These are phyloP conservation scores for Alternaria alternata DNA, from an alignment of 2,329 filamentous ascomycete genomes.

Conservation along the genomic window DNA sequence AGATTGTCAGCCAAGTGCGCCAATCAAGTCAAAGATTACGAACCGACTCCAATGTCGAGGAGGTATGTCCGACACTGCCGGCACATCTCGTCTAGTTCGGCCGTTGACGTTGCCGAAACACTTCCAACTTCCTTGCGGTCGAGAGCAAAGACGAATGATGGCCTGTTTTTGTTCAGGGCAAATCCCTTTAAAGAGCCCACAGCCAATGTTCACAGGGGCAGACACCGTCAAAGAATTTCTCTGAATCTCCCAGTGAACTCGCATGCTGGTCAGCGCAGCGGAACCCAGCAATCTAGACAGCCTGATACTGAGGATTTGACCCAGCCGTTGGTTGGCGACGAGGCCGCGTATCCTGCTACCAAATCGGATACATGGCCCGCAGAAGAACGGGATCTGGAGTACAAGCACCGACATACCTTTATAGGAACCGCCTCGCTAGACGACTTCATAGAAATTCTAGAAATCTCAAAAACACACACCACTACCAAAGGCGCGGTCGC, in stretches of 20 bases:
- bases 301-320: not conserved
- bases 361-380: not conserved
- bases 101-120: not conserved
- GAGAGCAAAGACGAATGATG: conserved; percentile 16
- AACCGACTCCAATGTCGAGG: not conserved
- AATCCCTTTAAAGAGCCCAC: not conserved
- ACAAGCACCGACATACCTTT: conserved; percentile 43
- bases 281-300: not conserved
- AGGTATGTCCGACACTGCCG: not conserved
- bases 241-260: conserved; percentile 22
- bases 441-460: conserved; percentile 33
- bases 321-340: not conserved
- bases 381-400: conserved; percentile 35
- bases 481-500: conserved; percentile 21
- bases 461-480: conserved; percentile 16
- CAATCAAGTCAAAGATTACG: not conserved
- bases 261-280: not conserved
- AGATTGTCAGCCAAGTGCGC: not conserved
- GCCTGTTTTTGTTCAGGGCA: conserved; percentile 20
- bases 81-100: not conserved
- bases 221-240: conserved; percentile 22
- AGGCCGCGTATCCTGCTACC: not conserved
- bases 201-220: not conserved
- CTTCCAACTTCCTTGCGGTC: conserved; percentile 7
- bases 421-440: conserved; percentile 41